A percentile compares a stretch with the other conserved stretches of the same genome.
phyloP scores from a whole-genome alignment of 441 rosid species.

The Populus hybrid region DNA sequence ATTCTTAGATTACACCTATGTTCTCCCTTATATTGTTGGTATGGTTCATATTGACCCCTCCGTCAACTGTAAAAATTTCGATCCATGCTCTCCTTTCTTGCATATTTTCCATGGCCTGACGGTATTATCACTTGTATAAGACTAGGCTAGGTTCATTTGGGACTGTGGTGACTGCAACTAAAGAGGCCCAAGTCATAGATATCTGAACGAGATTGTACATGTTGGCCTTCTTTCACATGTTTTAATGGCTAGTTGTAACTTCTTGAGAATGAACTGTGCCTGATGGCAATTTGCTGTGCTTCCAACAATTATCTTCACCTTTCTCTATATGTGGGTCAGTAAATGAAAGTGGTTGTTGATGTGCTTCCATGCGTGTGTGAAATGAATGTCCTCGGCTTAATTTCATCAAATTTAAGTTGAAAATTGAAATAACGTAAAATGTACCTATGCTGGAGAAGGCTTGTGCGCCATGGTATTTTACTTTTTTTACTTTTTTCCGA shows the following conservation, averaged over 20 bases:
- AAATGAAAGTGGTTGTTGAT: not conserved
- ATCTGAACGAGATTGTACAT: not conserved
- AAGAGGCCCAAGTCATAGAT: not conserved
- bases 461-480: no score
- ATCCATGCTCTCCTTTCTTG: not conserved
- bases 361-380: not conserved
- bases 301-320: not conserved
- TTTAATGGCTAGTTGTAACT: not conserved
- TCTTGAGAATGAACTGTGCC: no score
- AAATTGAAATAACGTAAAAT: no score
- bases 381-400: not conserved
- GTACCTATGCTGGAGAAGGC: not conserved
- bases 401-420: not conserved
- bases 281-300: not conserved
- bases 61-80: not conserved
- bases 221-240: not conserved
- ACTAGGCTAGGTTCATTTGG: not conserved
- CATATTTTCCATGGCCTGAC: not conserved
- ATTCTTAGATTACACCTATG: not conserved
- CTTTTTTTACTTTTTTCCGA: no score
- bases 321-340: not conserved
- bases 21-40: not conserved
- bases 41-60: not conserved
- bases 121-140: not conserved
- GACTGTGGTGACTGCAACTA: not conserved